Base-by-base conservation (phyloP, 1,284 basidiomycete species). In the Trametes versicolor region DNA sequence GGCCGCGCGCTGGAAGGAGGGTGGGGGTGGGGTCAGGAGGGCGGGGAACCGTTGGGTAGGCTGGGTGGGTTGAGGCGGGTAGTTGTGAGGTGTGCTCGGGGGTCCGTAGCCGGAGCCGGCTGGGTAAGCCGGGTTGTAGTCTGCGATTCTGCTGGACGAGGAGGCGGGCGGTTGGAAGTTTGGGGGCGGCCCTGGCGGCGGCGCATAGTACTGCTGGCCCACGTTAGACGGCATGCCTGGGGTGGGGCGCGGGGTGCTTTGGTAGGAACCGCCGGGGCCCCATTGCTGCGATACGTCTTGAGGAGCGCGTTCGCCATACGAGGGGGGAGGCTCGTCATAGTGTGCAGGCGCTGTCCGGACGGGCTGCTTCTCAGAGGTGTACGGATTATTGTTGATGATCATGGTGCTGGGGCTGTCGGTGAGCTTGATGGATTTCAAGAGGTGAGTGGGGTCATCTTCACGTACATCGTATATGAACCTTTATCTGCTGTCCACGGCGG, bases 1-100 rank as follows among this genome's bases (percentile, higher is more conserved):
- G 0, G 70, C 67, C n/a, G 65, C 17, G 32, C 72, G 71, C 47
- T 48, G 58, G 63, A 74, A 74, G 12, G 59, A 65, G 23, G 64
- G 58, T 2, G 72, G 72, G 13, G 70, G 70, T 0, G 71, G 66
- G 27, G 67, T 52, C 51, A 71, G 66, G 7, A 71, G 66, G 13
- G 29, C 55, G 27, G 10, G 62, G 37, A 19, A 36, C 25, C 25
- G 48, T 13, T 49, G 48, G 25, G 8, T 13, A 32, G 29, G 8
- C 29, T 5, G 48, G 48, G 25, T 17, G 1, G 48, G 6, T 17
- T 32, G 29, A 9, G 43, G 43, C 8, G 19, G 43, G 17, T 45
- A 45, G 48, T 15, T 27, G 48, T n/a, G 15, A 17, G 41, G 15
- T n/a, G 19, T 4, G 17, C 17, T 7, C 19, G 41, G 17, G 19